Base-by-base conservation (phyloP, 441 rosid species). In the Gossypium davidsonii region DNA sequence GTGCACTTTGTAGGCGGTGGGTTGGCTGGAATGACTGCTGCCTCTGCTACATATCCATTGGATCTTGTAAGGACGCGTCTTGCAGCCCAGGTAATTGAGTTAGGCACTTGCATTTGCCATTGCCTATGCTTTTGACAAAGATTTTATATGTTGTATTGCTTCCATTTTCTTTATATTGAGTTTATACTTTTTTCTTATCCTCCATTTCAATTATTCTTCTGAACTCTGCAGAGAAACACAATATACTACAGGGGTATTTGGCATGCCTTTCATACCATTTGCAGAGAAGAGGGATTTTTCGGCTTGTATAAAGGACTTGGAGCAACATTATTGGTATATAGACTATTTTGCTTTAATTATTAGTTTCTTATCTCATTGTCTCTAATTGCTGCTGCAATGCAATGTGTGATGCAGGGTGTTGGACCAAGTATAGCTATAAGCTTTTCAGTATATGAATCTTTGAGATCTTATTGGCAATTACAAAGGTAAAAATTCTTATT, bases 11-110 rank as follows among this genome's bases (percentile, higher is more conserved):
- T 90, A 14, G 91, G 93, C 67, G 98, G 99, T 57, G 97, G 99
- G 52, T 77, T 96, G 88, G 89, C 98, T 39, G 99, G 99, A 67
- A 79, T 93, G 72, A 96, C 98, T 39, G 97, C 99, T 75, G 98
- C 97, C 64, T 83, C 95, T 37, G 93, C 86, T 49, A 89, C 92
- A 2, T 96, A 96, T 80, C 99, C 99, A 2, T 78, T 96, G 70
- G 99, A 96, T 88, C 99, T 96, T 73, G 93, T 93, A 64, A 87
- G 99, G 86, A 91, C 98, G 1, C 94, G 99, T 49, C 94, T 96
- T 62, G 90, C 98, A 72, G 96, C 96, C 7, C 99, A 94, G 98
- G 99, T 92, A 86, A 80, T 73, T 76, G 75, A 73, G 67, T 71
- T 28, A 69, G 58, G 70, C 64, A 18, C 46, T 49, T 57, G 46